Evolutionary conservation across 768 basidiomycete genomes (phyloP).

Genomic region (Suillus americanus): DNA sequence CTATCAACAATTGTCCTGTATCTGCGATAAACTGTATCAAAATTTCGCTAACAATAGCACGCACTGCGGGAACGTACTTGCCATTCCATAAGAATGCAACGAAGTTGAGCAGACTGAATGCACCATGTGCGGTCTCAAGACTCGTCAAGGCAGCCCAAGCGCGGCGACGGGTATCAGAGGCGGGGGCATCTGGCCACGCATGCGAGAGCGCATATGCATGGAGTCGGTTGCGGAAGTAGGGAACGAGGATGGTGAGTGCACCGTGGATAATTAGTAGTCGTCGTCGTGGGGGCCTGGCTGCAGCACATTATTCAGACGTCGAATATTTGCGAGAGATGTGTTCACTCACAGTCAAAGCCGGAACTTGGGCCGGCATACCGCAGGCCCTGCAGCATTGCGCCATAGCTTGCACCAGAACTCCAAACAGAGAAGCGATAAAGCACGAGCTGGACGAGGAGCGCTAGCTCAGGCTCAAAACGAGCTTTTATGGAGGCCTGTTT

Average conservation of each 20-base stretch:
- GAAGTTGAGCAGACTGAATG: constrained; percentile 73
- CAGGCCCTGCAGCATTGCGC: constrained; percentile 79
- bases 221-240: constrained; percentile 77
- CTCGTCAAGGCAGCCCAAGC: constrained; percentile 69
- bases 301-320: constrained; percentile 33
- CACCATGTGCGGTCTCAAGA: constrained; percentile 65
- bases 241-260: constrained; percentile 67
- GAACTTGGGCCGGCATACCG: constrained; percentile 45
- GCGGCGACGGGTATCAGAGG: constrained; percentile 69
- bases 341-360: constrained; percentile 20
- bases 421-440: constrained; percentile 85
- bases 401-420: constrained; percentile 79
- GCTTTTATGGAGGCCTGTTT: constrained; percentile 55
- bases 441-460: constrained; percentile 63
- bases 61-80: constrained; percentile 48
- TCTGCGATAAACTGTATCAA: constrained; percentile 40
- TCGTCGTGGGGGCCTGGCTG: constrained; percentile 62
- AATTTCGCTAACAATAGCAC: not conserved
- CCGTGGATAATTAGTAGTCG: constrained; percentile 66
- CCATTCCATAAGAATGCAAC: constrained; percentile 85
- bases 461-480: constrained; percentile 73
- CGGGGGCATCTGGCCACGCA: constrained; percentile 91
- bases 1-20: constrained; percentile 86
- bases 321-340: not conserved
- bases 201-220: constrained; percentile 73